phyloP scores from a whole-genome alignment of 1,284 basidiomycete species.

The Apiotrichum sp. region DNA sequence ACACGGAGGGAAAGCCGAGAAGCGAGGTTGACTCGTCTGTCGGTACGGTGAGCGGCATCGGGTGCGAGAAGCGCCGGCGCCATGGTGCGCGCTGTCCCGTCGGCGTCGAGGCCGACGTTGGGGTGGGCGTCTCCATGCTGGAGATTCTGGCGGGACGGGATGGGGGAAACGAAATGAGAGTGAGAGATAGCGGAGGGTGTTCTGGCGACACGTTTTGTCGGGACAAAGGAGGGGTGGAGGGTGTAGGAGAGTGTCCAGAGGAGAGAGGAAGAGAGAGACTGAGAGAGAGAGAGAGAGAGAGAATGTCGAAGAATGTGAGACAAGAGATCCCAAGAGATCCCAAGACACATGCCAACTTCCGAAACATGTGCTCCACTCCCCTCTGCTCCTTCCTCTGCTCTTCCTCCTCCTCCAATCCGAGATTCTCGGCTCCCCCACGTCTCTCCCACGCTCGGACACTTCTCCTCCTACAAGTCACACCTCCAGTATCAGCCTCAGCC shows the following conservation, averaged over 20 bases:
- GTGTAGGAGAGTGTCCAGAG: not conserved
- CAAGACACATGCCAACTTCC: too few relatives aligned
- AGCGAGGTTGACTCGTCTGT: not conserved
- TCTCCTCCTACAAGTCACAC: too few relatives aligned
- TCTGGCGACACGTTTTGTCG: too few relatives aligned
- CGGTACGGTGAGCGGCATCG: not conserved
- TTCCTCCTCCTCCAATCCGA: too few relatives aligned
- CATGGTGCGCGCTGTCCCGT: not conserved
- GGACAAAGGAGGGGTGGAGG: too few relatives aligned
- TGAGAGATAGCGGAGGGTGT: too few relatives aligned
- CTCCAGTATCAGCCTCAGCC: too few relatives aligned
- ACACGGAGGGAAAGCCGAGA: conserved; percentile 20
- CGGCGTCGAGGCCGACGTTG: not conserved
- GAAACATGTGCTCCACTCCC: too few relatives aligned
- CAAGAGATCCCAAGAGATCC: too few relatives aligned
- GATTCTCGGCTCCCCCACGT: too few relatives aligned
- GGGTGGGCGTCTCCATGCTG: not conserved
- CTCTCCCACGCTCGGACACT: too few relatives aligned
- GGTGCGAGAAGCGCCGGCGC: conserved; percentile 6
- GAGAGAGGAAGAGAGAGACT: not conserved
- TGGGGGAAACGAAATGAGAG: not conserved
- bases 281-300: conserved; percentile 1
- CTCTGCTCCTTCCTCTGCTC: too few relatives aligned
- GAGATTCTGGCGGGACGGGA: not conserved
- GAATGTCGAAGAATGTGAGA: not conserved